Evolutionary conservation across 2,329 filamentous ascomycete genomes (phyloP).

Genomic region (Macrophomina pseudophaseolina): DNA sequence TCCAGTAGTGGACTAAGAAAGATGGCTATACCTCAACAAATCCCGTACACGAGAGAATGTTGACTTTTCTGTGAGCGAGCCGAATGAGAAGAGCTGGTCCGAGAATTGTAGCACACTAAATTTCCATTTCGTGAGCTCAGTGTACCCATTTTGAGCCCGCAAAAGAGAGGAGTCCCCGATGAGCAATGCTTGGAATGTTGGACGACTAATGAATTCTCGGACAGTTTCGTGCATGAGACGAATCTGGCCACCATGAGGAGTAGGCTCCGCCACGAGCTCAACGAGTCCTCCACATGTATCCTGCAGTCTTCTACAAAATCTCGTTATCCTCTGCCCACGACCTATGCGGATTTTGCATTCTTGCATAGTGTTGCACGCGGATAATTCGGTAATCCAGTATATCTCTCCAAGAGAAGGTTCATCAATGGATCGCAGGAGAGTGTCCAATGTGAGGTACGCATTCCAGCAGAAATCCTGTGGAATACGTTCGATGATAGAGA

Average conservation of each 20-base stretch:
- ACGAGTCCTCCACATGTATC: neutral
- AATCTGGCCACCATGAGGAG: rapidly evolving
- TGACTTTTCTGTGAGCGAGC: too few relatives aligned
- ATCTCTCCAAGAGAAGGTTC: neutral
- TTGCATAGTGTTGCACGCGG: neutral
- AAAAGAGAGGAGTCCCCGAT: neutral
- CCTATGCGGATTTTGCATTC: neutral
- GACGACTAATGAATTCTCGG: neutral
- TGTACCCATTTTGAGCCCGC: neutral
- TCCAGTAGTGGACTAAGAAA: neutral
- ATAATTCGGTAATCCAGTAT: neutral
- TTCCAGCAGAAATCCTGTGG: neutral
- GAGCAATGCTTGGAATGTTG: neutral
- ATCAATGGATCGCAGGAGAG: neutral
- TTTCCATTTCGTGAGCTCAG: neutral
- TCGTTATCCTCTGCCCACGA: neutral
- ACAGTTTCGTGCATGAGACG: constrained; percentile 2
- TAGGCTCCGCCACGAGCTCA: neutral
- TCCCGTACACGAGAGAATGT: too few relatives aligned
- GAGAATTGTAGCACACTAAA: neutral
- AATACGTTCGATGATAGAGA: neutral
- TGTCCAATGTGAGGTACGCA: neutral
- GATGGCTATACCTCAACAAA: too few relatives aligned
- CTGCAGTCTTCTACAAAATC: neutral
- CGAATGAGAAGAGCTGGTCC: neutral